These are phyloP conservation scores for Geranium brycei DNA, from an alignment of 345 rosid species.

Conservation along the genomic window DNA sequence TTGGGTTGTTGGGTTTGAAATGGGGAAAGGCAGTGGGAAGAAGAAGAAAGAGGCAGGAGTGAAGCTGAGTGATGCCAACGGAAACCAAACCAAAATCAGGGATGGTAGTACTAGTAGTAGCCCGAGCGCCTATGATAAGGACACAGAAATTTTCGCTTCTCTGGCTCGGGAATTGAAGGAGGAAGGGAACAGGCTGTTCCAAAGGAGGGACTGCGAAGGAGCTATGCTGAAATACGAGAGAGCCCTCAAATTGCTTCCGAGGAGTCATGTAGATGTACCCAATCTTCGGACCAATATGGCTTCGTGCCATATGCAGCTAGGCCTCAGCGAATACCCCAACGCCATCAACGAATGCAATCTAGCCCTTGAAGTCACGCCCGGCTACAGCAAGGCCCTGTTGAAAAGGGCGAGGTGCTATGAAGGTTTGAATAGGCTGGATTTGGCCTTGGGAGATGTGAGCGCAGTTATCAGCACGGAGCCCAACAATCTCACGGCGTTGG, in stretches of 20 bases:
- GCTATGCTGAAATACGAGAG: constrained; percentile 69
- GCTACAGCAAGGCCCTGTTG: constrained; percentile 73
- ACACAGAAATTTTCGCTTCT: constrained; percentile 35
- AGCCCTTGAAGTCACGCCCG: constrained; percentile 77
- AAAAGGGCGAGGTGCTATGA: constrained; percentile 79
- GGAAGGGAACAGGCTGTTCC: constrained; percentile 77
- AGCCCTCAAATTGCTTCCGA: constrained; percentile 70
- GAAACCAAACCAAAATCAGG: constrained; percentile 25
- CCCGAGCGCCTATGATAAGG: constrained; percentile 30
- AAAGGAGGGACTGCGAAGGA: constrained; percentile 55
- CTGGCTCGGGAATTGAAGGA: constrained; percentile 65
- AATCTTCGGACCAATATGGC: constrained; percentile 80
- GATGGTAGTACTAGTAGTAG: constrained; percentile 15
- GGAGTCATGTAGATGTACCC: constrained; percentile 53
- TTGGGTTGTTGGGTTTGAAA: constrained; percentile 5
- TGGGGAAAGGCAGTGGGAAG: constrained; percentile 44
- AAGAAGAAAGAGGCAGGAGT: constrained; percentile 29
- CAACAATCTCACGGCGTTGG: constrained; percentile 54
- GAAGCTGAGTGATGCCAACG: constrained; percentile 20
- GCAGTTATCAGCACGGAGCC: constrained; percentile 73
- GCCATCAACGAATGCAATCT: constrained; percentile 81
- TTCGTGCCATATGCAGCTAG: constrained; percentile 89
- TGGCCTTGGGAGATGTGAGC: constrained; percentile 77
- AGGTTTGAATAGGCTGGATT: constrained; percentile 74
- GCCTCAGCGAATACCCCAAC: constrained; percentile 85